These are phyloP conservation scores for Begonia masoniana DNA, from an alignment of 306 rosid genomes.

Conservation along the genomic window DNA sequence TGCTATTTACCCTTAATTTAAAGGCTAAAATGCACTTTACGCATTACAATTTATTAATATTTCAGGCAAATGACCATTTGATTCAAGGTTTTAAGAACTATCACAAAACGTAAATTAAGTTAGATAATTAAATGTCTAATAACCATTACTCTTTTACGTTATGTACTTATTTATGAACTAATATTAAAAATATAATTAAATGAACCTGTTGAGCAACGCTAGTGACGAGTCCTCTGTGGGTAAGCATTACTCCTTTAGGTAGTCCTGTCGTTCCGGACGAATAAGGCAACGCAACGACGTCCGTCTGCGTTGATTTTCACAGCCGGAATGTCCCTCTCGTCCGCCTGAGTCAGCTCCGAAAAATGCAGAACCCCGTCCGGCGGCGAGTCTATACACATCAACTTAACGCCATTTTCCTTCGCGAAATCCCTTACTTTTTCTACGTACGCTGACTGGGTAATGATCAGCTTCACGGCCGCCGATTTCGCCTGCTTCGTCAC, in stretches of 20 bases:
- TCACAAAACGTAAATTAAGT: no score
- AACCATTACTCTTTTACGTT: not conserved
- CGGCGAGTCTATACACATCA: slow-evolving; percentile 29
- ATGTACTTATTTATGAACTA: not conserved
- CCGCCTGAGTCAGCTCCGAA: slow-evolving; percentile 24
- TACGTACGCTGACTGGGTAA: slow-evolving; percentile 31
- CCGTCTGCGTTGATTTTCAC: slow-evolving; percentile 29
- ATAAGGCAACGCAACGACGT: slow-evolving; percentile 64
- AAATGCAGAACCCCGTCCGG: slow-evolving; percentile 27
- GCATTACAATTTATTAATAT: no score
- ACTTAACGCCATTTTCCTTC: not conserved
- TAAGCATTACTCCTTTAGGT: slow-evolving; percentile 78
- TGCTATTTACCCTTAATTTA: no score
- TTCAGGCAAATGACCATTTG: no score
- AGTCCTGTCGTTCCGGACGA: slow-evolving; percentile 71
- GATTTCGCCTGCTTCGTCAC: slow-evolving; percentile 44
- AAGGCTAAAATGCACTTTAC: no score
- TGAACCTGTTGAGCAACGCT: slow-evolving; percentile 50
- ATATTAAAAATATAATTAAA: not conserved
- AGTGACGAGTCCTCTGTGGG: slow-evolving; percentile 61
- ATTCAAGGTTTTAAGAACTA: no score
- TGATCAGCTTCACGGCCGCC: slow-evolving; percentile 33
- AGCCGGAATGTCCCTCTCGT: slow-evolving; percentile 19
- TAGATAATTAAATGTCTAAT: no score
- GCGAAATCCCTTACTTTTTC: slow-evolving; percentile 37